Evolutionary conservation across 2,329 filamentous ascomycete species (phyloP).

Genomic region (Neonectria sp.): DNA sequence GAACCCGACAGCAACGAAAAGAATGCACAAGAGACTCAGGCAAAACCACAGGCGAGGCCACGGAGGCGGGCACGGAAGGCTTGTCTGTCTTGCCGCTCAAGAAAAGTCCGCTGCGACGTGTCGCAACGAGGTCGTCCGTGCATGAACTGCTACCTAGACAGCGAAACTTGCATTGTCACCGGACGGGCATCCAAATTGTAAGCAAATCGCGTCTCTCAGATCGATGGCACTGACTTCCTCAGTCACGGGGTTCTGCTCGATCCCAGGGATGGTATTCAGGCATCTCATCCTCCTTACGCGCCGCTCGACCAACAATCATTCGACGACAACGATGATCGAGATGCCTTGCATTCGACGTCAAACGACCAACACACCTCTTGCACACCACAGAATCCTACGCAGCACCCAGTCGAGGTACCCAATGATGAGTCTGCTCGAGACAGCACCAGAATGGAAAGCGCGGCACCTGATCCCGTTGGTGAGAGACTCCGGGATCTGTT

Average conservation of each 20-base stretch:
- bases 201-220: neutral
- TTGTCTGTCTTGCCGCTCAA: slow-evolving; percentile 62
- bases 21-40: neutral
- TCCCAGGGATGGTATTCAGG: neutral
- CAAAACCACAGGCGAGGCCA: neutral
- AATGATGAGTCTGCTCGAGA: neutral
- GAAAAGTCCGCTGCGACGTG: slow-evolving; percentile 67
- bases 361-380: neutral
- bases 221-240: neutral
- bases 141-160: slow-evolving; percentile 66
- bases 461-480: neutral
- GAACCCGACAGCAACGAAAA: neutral
- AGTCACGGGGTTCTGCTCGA: neutral
- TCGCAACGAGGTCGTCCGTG: slow-evolving; percentile 63
- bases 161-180: slow-evolving; percentile 58
- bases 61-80: slow-evolving; percentile 52
- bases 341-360: neutral
- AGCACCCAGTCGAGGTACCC: neutral
- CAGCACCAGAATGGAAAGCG: neutral
- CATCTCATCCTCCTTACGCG: slow-evolving; percentile 11
- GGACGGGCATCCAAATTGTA: slow-evolving; percentile 57
- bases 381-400: neutral
- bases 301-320: neutral
- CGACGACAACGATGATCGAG: neutral
- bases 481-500: neutral